Percentiles rank a stretch among this genome's conserved stretches.
phyloP scores from a whole-genome alignment of 768 basidiomycete species.

The Polyporus arcularius region DNA sequence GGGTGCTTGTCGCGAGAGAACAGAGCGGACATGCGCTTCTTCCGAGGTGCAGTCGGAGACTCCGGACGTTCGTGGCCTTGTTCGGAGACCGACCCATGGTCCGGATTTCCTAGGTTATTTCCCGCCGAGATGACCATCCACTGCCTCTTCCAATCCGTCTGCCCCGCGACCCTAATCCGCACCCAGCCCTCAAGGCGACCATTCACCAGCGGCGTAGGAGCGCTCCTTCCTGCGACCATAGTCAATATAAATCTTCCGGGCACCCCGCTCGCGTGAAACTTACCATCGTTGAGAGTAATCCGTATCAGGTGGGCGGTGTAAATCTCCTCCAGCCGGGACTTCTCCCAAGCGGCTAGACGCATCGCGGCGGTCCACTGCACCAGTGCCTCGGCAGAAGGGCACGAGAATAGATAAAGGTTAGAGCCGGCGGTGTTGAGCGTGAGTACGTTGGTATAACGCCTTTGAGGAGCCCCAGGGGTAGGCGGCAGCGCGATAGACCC shows the following conservation, averaged over 20 bases:
- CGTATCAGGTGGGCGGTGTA: constrained; percentile 94
- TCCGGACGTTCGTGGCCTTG: constrained; percentile 20
- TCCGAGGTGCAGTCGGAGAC: constrained; percentile 26
- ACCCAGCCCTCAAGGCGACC: constrained; percentile 92
- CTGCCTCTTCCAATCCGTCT: constrained; percentile 92
- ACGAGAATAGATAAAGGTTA: constrained; percentile 88
- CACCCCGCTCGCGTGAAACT: constrained; percentile 3
- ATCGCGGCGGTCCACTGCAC: constrained; percentile 92
- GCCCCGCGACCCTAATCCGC: constrained; percentile 89
- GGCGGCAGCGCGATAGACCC: constrained; percentile 71
- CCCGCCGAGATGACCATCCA: constrained; percentile 77
- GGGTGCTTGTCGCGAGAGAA: constrained; percentile 56
- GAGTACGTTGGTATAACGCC: constrained; percentile 75
- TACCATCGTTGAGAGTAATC: constrained; percentile 62
- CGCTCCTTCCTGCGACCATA: constrained; percentile 39
- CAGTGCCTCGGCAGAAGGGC: constrained; percentile 66
- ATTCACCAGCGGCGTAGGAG: constrained; percentile 62
- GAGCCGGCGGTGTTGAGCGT: constrained; percentile 93
- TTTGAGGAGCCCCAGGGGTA: constrained; percentile 47
- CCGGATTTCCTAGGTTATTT: constrained; percentile 24
- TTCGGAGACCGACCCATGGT: constrained; percentile 29
- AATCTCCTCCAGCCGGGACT: constrained; percentile 92
- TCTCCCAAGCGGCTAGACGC: constrained; percentile 92
- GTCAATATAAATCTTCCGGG: neutral
- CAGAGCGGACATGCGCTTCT: constrained; percentile 66